Evolutionary conservation across 2,329 filamentous ascomycete species (phyloP).

Genomic region (Gyromitra esculenta): DNA sequence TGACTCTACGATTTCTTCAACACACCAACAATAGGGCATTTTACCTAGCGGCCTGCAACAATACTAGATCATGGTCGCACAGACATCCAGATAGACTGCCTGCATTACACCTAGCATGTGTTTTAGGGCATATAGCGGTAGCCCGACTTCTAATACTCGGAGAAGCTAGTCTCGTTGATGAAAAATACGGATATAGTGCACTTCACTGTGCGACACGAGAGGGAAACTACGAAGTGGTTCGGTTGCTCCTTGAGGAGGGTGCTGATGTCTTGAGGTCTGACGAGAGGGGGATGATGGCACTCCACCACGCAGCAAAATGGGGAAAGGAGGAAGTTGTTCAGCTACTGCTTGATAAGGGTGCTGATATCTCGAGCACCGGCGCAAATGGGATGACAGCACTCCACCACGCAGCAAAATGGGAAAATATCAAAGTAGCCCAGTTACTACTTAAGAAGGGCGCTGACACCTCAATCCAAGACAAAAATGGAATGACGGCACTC

Average conservation of each 20-base stretch:
- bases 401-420: constrained; percentile 4
- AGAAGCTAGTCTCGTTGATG: background rate
- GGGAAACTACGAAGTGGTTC: background rate
- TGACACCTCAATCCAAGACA: background rate
- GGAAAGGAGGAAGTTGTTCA: background rate
- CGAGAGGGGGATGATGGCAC: background rate
- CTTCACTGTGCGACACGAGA: background rate
- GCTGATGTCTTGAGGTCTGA: background rate
- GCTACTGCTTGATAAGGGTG: constrained; percentile 9
- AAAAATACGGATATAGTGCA: background rate
- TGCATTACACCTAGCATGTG: constrained; percentile 4
- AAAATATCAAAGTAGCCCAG: background rate
- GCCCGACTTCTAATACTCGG: background rate
- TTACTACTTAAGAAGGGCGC: background rate
- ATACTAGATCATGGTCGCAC: background rate
- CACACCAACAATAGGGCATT: background rate
- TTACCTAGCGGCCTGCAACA: background rate
- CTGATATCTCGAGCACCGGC: background rate
- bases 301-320: constrained; percentile 9
- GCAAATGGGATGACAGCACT: constrained; percentile 13
- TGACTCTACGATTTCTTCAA: background rate
- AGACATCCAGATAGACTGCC: no score
- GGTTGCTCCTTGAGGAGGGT: background rate
- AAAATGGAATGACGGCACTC: constrained; percentile 18
- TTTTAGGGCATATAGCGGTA: background rate